These are phyloP conservation scores for Yamadazyma scolyti DNA, from an alignment of 805 yeast genomes.

Conservation along the genomic window DNA sequence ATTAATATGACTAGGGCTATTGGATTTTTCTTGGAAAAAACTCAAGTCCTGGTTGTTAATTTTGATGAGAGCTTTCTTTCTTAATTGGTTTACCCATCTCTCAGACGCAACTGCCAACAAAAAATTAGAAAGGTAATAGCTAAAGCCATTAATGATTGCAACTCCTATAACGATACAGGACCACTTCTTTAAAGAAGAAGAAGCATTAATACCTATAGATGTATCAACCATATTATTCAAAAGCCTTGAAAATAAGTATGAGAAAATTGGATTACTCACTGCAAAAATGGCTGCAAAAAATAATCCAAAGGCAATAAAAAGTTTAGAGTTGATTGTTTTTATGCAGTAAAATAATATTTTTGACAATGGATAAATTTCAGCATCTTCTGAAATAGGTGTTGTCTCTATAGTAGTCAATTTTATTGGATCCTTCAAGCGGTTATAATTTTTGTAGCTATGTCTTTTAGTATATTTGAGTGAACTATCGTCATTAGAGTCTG, in stretches of 20 bases:
- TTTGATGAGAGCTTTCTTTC: conserved; percentile 45
- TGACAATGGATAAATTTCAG: conserved; percentile 17
- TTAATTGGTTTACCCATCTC: conserved; percentile 54
- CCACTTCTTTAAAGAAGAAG: conserved; percentile 52
- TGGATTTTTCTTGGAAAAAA: conserved; percentile 45
- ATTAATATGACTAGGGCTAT: conserved; percentile 50
- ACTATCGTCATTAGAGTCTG: conserved; percentile 1
- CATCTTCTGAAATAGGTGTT: conserved; percentile 3
- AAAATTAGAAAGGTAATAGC: conserved; percentile 48
- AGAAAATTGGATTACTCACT: conserved; percentile 68
- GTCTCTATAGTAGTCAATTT: conserved; percentile 20
- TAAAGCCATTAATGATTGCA: conserved; percentile 60
- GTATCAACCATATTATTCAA: conserved; percentile 59
- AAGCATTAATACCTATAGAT: conserved; percentile 23
- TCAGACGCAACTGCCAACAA: conserved; percentile 61
- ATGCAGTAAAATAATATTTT: conserved; percentile 23
- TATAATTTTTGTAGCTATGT: conserved; percentile 6
- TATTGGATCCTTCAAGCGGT: conserved; percentile 19
- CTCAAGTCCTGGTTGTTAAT: conserved; percentile 49
- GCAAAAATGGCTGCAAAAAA: conserved; percentile 54
- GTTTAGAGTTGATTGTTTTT: conserved; percentile 11
- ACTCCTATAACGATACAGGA: conserved; percentile 59
- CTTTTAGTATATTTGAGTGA: background rate
- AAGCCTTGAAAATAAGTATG: conserved; percentile 70
- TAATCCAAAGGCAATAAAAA: conserved; percentile 47